Evolutionary conservation across 345 rosid genomes (phyloP).

Genomic region (Aurinia saxatilis): DNA sequence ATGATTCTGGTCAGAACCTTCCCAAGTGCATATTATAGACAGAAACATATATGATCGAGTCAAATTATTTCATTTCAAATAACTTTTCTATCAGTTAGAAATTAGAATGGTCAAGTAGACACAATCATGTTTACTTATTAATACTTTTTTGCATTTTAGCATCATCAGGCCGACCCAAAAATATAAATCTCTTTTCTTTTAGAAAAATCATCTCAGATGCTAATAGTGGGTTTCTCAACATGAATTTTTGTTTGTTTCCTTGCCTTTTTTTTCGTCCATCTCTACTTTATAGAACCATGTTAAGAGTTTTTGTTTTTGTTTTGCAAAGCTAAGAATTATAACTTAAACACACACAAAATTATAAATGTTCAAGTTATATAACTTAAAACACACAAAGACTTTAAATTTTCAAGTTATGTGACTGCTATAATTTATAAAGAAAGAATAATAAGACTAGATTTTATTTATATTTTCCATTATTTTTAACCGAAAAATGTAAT

Average conservation of each 20-base stretch:
- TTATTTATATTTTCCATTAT: no score
- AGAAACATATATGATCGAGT: not conserved
- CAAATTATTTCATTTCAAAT: not conserved
- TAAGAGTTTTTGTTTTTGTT: no score
- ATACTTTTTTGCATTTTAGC: not conserved
- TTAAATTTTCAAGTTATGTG: not conserved
- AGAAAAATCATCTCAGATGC: not conserved
- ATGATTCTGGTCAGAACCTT: not conserved
- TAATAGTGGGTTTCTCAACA: not conserved
- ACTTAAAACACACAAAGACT: no score
- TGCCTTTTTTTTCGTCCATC: no score
- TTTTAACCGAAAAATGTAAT: no score
- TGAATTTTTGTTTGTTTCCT: not conserved
- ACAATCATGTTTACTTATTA: slow-evolving; percentile 3
- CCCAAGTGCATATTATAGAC: not conserved
- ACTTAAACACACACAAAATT: no score
- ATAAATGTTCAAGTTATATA: no score
- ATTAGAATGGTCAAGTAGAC: slow-evolving; percentile 13
- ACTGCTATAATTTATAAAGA: not conserved
- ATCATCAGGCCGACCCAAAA: not conserved
- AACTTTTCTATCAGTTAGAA: not conserved
- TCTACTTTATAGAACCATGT: no score
- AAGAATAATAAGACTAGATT: not conserved
- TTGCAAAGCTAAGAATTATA: no score
- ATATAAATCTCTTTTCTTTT: not conserved